Evolutionary conservation across 345 rosid genomes (phyloP), one percentile per base, ranked within the genome.

Genomic region (Rhodomyrtus tomentosa): DNA sequence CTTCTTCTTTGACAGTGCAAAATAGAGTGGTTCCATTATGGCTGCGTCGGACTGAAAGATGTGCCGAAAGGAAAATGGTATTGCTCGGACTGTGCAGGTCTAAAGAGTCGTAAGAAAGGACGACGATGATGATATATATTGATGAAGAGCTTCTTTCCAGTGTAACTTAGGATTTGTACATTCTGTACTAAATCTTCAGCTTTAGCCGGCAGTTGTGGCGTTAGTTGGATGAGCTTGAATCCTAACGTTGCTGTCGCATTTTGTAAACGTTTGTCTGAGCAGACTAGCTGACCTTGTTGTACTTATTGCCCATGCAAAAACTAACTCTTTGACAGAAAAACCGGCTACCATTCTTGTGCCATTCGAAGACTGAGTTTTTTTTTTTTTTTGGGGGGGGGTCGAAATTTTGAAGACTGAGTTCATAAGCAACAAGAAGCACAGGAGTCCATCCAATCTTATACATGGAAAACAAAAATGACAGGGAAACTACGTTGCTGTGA

Each of bases 1-100:
- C 68, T 48, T 40, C 81, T 73, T 29, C 83, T 84, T 83, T 83
- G 58, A 27, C 95, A 97, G 98, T 95, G 99, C 93, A 95, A 93
- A 91, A 95, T 97, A 88, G 99, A 97, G 87, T 97, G 99, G 99
- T 95, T 97, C 88, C 99, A 95, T 88, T 97, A 95, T 53, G 98
- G 96, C 1, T 97, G 99, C 40, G 99, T 97, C 42, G 98, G 98
- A 58, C 85, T 95, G 86, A 97, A 93, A 82, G 98, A 95, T 87
- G 94, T 93, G 74, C 98, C 98, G 4, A 97, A 88, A 86, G 99
- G 99, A 56, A 97, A 97, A 89, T 97, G 99, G 98, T 95, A 90
- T 73, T 97, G 99, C 74, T 87, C 98, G 12, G 95, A 91, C 54
- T 95, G 99, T 86, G 94, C 93, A 83, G 88, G 91, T 29, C 42